A percentile compares a stretch with the other conserved stretches of the same genome.
Conservation (phyloP, 169 alveolate genomes). For the Blepharisma undulans region DNA sequence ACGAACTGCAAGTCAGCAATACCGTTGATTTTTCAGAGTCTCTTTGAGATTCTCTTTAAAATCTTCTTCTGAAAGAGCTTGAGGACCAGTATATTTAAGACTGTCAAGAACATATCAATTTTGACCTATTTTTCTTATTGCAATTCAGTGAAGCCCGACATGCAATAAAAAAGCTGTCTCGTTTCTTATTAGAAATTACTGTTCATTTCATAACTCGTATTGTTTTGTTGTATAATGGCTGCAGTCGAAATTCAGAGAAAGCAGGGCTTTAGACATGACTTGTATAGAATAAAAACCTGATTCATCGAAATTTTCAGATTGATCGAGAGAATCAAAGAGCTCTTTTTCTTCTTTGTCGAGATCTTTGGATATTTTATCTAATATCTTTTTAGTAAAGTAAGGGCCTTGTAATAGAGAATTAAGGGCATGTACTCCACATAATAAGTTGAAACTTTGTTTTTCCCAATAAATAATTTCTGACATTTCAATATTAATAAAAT, state of each 20-base stretch:
- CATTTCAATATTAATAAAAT: too few relatives aligned
- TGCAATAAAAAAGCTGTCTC: background rate
- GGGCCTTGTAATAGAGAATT: constrained; percentile 16
- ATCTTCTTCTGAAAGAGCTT: background rate
- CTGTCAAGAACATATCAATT: background rate
- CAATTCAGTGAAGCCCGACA: background rate
- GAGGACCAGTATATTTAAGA: background rate
- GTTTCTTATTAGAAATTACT: background rate
- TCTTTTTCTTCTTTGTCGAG: background rate
- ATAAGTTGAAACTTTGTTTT: background rate
- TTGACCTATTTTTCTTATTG: background rate
- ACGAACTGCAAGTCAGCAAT: background rate
- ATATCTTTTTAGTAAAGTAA: background rate
- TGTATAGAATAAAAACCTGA: background rate
- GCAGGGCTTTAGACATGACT: background rate
- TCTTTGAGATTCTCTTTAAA: background rate
- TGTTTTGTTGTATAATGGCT: background rate
- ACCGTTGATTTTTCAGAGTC: background rate
- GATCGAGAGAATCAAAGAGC: background rate
- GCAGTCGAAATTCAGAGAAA: background rate
- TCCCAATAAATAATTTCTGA: background rate
- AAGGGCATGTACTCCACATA: constrained; percentile 6
- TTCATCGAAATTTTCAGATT: background rate
- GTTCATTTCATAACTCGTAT: background rate
- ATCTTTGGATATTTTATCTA: background rate